Base-by-base conservation (phyloP, 805 yeast genomes). In the Kuraishia capsulata region DNA sequence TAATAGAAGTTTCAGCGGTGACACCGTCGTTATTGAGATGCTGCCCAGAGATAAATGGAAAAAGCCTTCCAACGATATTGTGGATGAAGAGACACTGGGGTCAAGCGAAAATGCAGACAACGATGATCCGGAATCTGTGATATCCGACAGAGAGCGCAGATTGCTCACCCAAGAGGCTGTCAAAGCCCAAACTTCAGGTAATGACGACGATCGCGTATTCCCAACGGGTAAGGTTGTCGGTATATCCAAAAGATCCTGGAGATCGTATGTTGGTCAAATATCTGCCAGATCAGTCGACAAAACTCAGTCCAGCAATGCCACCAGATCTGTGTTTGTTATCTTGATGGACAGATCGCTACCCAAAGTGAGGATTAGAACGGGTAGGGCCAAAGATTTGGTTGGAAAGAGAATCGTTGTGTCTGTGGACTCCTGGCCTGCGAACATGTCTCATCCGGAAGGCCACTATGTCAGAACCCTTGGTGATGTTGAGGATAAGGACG, bases 171-270 rank as follows among this genome's bases (percentile, higher is more conserved):
- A 81, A 46, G 90, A 86, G 45, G 96, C 96, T 1, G 65, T 75
- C 24, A 57, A 59, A 33, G 81, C 80, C 2, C 83, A 78, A 26
- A 33, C n/a, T 14, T 20, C 18, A 3, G 71, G 63, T 14, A 59
- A 57, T 18, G 56, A 61, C 9, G 59, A 57, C 34, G 56, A 56
- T 36, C 72, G 72, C 45, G 57, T 81, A 18, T 88, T 83, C 53
- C 98, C 97, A n/a, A 90, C 98, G 0, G 97, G 95, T 2, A 76
- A 77, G 47, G 83, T 92, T 26, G 97, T 92, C 10, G 94, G 95
- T 21, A 73, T 92, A 20, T 65, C 79, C 31, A 81, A 86, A 61
- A 74, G 99, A 60, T 85, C 90, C 44, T 92, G 98, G 98, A 75
- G 98, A 57, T 78, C 80, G 47, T 92, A 89, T 53, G 98, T 92